These are phyloP conservation scores for Clavispora asparagi DNA, from an alignment of 805 yeast species.

Conservation along the genomic window DNA sequence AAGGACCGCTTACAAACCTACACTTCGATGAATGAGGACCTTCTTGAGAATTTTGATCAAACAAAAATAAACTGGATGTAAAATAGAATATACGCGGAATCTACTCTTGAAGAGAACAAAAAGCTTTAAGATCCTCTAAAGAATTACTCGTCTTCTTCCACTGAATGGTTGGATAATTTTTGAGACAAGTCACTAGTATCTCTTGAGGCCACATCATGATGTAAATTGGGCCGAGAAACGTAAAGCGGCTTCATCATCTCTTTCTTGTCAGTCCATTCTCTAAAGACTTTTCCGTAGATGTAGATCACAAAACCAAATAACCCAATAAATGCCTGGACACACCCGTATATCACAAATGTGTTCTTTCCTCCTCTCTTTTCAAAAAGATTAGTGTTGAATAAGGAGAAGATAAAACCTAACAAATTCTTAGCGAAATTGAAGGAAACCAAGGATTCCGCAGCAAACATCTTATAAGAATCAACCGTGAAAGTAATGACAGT, in stretches of 20 bases:
- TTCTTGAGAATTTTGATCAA: slow-evolving; percentile 3
- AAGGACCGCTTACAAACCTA: slow-evolving; percentile 42
- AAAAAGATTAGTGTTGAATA: slow-evolving; percentile 48
- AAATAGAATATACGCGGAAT: not conserved
- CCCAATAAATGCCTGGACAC: slow-evolving; percentile 45
- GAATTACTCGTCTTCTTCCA: not conserved
- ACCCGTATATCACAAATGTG: slow-evolving; percentile 50
- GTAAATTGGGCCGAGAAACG: not conserved
- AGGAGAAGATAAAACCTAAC: slow-evolving; percentile 50
- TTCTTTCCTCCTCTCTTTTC: slow-evolving; percentile 37
- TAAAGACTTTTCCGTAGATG: slow-evolving; percentile 46
- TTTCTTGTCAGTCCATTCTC: slow-evolving; percentile 48
- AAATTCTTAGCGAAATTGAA: slow-evolving; percentile 51
- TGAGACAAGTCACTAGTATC: not conserved
- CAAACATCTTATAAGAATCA: slow-evolving; percentile 52
- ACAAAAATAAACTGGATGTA: slow-evolving; percentile 4
- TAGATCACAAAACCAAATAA: slow-evolving; percentile 47
- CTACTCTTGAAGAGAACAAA: too few species aligned
- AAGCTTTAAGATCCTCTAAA: too few species aligned
- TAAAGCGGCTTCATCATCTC: slow-evolving; percentile 38
- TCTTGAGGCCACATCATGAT: not conserved
- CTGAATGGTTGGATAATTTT: not conserved
- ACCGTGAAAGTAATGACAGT: slow-evolving; percentile 57
- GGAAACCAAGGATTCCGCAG: slow-evolving; percentile 54
- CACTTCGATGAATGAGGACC: slow-evolving; percentile 11